Base-by-base conservation (phyloP, 805 yeast species). In the Ogataea nitratoaversa region DNA sequence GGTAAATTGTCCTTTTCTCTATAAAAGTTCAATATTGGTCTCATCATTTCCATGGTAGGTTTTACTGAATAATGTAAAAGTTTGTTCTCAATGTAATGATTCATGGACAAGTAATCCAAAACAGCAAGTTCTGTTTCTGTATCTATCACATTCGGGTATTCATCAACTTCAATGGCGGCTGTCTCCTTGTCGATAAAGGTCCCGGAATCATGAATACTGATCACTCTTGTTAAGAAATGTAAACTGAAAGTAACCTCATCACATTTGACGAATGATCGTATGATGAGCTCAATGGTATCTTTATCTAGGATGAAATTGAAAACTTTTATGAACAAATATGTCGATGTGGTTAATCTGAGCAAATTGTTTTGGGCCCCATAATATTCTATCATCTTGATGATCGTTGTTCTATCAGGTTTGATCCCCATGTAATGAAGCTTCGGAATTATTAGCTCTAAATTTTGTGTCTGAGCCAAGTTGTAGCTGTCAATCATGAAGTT, bases 321-420 rank as follows among this genome's bases (percentile, higher is more conserved):
- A 14, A 35, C 30, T 25, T 40, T 24, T n/a, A 45, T 34, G 16
- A 43, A 27, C 25, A 47, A 32, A 5, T 34, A 34, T 4, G 43
- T 30, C 9, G 34, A 27, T 32, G 38, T 41, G 17, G 47, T 22
- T 9, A 45, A 40, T 20, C 25, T 14, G 16, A 37, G 36, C n/a
- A 38, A 27, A 30, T 43, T 41, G 5, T 35, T 18, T 8, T 25
- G n/a, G 18, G 18, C 8, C 8, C 44, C 41, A 30, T 38, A 39
- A 17, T 41, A 30, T 9, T 36, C 19, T 14, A 49, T 20, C 4
- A 47, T 27, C 17, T 35, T 30, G 3, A 32, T 4, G 3, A 49
- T 19, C 4, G 47, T 45, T 9, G 30, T 14, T 33, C 54, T 40
- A 28, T 49, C 50, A 9, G 50, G 49, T n/a, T 8, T 9, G 7